phyloP scores from a whole-genome alignment of 352 stramenopile species.

The Globisporangium nodosum region DNA sequence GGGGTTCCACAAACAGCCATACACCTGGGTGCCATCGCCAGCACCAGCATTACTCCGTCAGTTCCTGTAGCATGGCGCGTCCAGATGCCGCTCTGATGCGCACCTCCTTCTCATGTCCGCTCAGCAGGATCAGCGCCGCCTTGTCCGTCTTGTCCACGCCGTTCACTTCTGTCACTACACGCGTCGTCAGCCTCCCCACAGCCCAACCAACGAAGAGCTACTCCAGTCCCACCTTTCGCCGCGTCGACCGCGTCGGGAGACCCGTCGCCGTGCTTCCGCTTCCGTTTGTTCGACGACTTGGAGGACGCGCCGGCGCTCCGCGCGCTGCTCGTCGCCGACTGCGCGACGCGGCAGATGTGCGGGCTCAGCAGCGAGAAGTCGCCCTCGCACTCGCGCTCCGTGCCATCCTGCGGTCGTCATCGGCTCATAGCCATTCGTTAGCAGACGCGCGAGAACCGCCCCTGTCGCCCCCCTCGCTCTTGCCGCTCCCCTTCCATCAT shows the following conservation, averaged over 20 bases:
- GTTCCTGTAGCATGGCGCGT: neutral
- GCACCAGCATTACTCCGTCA: neutral
- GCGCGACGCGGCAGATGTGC: slow-evolving; percentile 84
- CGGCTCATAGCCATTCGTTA: slow-evolving; percentile 1
- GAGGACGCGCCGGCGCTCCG: slow-evolving; percentile 23
- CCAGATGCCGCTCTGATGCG: neutral
- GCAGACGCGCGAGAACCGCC: neutral
- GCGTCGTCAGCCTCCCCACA: slow-evolving; percentile 9
- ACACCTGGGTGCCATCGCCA: slow-evolving; percentile 62
- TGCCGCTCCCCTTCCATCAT: neutral
- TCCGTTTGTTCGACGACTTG: slow-evolving; percentile 78
- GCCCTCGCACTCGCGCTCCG: slow-evolving; percentile 78
- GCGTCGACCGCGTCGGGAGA: slow-evolving; percentile 60
- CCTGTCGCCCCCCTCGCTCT: neutral
- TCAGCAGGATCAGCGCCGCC: slow-evolving; percentile 57
- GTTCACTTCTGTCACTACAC: slow-evolving; percentile 43
- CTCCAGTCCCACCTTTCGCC: slow-evolving; percentile 41
- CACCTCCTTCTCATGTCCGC: slow-evolving; percentile 80
- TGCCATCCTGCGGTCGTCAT: slow-evolving; percentile 57
- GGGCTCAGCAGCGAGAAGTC: slow-evolving; percentile 92
- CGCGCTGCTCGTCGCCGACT: slow-evolving; percentile 67
- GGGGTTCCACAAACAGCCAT: slow-evolving; percentile 97
- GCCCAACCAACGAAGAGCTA: neutral
- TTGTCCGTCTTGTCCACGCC: slow-evolving; percentile 62
- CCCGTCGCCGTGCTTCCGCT: slow-evolving; percentile 63